Evolutionary conservation across 352 stramenopile species (phyloP), one percentile per base, ranked within the genome.

Genomic region (Phytopythium litorale): DNA sequence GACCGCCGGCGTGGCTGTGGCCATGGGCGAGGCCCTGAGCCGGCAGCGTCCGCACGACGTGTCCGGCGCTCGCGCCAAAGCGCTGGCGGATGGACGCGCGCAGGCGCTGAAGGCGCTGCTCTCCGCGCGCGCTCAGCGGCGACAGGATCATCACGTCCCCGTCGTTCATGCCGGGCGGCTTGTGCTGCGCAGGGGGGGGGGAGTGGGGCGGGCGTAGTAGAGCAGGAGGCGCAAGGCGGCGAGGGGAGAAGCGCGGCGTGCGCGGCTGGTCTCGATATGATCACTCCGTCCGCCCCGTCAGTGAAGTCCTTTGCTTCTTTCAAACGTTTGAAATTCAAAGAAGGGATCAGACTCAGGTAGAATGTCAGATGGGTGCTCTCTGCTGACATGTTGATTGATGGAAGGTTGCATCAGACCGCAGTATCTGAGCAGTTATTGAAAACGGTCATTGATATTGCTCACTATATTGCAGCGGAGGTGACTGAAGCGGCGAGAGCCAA

Each of bases 41-140:
- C 70, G 23, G 66, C 48, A 48, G n/a, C 61, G 64, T 32, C 1
- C 33, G 56, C 42, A 43, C 69, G 69, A 28, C 69, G 56, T 38
- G 33, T 8, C 32, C 45, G 8, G 58, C 55, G 16, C 54, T 52
- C 12, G 68, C 45, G 2, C 72, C 72, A 54, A 81, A 87, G 23
- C 63, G 70, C 43, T 76, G 68, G 46, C 64, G 69, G 63, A 87
- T 87, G 30, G 71, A 71, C n/a, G 71, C 72, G 23, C 78, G 78
- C 59, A 71, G 64, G 2, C 70, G 67, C 11, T 67, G 67, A 33
- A 87, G 66, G 0, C 72, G 72, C 38, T 66, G 63, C 56, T 81
- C 69, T 32, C 76, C 78, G 23, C 66, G 62, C 49, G 51, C 58
- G 66, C 74, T 73, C 65, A 87, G 78, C 19, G 78, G 78, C 16